Evolutionary conservation across 768 basidiomycete genomes (phyloP), one percentile per base, ranked within the genome.

Genomic region (Dendrothele bispora): DNA sequence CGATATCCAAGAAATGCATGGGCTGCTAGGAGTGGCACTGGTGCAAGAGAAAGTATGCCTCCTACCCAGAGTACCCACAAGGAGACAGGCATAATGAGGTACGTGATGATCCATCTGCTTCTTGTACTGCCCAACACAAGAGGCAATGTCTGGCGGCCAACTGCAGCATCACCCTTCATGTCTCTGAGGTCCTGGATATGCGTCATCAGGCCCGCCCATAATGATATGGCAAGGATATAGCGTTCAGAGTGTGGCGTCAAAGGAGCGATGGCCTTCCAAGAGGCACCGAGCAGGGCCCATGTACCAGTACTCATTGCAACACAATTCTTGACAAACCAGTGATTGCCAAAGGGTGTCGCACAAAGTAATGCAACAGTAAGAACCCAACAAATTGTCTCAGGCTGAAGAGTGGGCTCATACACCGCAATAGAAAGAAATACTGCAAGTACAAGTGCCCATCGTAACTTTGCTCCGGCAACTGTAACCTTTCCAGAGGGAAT

Each of bases 401-500:
- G 30, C 4, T 39, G 14, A 20, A 55, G 28, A 12, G 14, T 37
- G 20, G 37, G 50, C 14, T 54, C 38, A 21, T 27, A 50, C 18
- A 48, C 11, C 27, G 41, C 44, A 10, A 43, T 34, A 4, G 29
- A 39, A 12, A 55, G 20, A 42, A 54, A 57, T 10, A 22, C 29
- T 12, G 30, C 27, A 6, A 50, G 30, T 5, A 40, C 43, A 8
- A 54, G n/a, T 1, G 32, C 37, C 50, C 54, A 55, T 3, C 57
- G 51, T 15, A 8, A 15, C 45, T 53, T 55, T 10, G 59, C 56
- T 1, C 48, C 52, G n/a, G 36, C 25, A 25, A 54, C 18, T 5
- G 55, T 58, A 36, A 60, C 50, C 30, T 46, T 48, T 10, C 56
- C 60, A 4, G 56, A 57, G 3, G 54, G 51, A 21, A 61, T 48